Evolutionary conservation across 2,329 filamentous ascomycete genomes (phyloP).

Genomic region (Aureobasidium namibiae): DNA sequence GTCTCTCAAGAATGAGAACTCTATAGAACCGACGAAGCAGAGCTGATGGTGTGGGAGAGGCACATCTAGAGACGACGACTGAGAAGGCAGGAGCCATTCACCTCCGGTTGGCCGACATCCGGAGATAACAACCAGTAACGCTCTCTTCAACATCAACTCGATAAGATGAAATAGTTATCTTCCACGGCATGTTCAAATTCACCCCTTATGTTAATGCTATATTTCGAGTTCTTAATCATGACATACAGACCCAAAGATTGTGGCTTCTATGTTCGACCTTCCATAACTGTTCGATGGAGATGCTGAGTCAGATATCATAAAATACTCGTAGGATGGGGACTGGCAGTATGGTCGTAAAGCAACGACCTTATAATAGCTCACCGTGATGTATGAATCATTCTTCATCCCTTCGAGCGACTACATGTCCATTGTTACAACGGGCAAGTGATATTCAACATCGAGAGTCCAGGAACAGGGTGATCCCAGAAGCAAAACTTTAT

Average conservation of each 20-base stretch:
- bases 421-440: neutral
- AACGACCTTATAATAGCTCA: too few relatives aligned
- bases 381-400: neutral
- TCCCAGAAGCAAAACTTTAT: neutral
- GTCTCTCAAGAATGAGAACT: neutral
- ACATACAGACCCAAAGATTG: too few relatives aligned
- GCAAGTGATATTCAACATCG: neutral
- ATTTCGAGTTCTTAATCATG: too few relatives aligned
- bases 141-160: neutral
- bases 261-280: too few relatives aligned
- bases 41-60: neutral
- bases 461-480: neutral
- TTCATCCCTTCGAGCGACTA: neutral
- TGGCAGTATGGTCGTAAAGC: too few relatives aligned
- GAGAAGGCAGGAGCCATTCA: neutral
- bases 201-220: too few relatives aligned
- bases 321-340: too few relatives aligned
- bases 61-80: neutral
- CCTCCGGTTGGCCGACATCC: neutral
- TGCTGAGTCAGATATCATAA: too few relatives aligned
- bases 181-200: too few relatives aligned
- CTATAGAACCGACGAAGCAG: neutral
- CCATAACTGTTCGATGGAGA: too few relatives aligned
- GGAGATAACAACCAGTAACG: neutral
- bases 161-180: too few relatives aligned